These are phyloP conservation scores for Cystobasidium sp. DNA, from an alignment of 1,284 basidiomycete genomes.

Conservation along the genomic window DNA sequence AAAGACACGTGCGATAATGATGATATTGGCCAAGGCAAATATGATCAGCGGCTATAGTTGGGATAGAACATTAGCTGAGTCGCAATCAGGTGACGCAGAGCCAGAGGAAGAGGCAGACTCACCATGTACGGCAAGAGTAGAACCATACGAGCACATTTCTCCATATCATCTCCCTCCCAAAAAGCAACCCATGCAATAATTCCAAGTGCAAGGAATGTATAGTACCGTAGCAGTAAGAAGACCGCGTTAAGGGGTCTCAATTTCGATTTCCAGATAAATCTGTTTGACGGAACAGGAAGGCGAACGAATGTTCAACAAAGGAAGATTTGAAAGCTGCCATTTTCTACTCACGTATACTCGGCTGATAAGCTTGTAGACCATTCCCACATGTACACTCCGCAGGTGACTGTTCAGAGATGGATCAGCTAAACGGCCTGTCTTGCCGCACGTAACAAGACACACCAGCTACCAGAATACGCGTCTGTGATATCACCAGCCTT, in stretches of 20 bases:
- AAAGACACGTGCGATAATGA: slow-evolving; percentile 3
- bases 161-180: background rate
- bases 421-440: background rate
- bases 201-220: background rate
- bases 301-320: background rate
- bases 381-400: slow-evolving; percentile 4
- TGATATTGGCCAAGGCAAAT: slow-evolving; percentile 1
- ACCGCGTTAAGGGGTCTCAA: background rate
- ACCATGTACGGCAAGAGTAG: slow-evolving; percentile 2
- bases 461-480: background rate
- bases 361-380: background rate
- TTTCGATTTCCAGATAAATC: slow-evolving; percentile 2
- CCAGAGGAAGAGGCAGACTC: background rate
- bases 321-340: background rate
- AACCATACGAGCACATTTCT: background rate
- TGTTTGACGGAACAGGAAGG: background rate
- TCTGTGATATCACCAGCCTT: background rate
- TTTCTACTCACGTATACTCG: background rate
- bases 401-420: slow-evolving; percentile 4
- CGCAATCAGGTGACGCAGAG: background rate
- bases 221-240: slow-evolving; percentile 3
- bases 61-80: background rate
- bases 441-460: background rate
- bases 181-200: slow-evolving; percentile 7
- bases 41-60: background rate